These are phyloP conservation scores for Ophiosphaerella herpotricha DNA, from an alignment of 2,329 filamentous ascomycete genomes.

Conservation along the genomic window DNA sequence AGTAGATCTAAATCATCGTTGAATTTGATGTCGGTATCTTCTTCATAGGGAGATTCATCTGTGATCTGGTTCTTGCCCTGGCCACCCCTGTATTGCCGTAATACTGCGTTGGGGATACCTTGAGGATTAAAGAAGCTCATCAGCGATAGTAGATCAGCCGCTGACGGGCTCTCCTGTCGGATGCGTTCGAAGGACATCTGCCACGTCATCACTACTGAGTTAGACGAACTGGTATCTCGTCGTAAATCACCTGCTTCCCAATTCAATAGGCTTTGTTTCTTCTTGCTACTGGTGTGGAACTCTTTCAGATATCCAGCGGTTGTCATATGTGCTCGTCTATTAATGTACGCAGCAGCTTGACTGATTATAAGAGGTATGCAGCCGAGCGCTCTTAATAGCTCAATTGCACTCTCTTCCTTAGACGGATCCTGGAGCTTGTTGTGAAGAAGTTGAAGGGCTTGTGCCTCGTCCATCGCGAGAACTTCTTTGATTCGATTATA, in stretches of 20 bases:
- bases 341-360: constrained; percentile 43
- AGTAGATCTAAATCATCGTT: constrained; percentile 19
- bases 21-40: constrained; percentile 4
- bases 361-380: constrained; percentile 39
- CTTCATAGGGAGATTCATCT: neutral
- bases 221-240: constrained; percentile 39
- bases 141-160: constrained; percentile 52
- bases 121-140: constrained; percentile 56
- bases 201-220: constrained; percentile 47
- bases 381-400: constrained; percentile 9
- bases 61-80: neutral
- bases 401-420: constrained; percentile 5
- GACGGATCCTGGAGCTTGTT: constrained; percentile 19
- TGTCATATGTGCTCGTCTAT: constrained; percentile 11
- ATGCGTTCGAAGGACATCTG: constrained; percentile 43
- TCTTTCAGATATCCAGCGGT: constrained; percentile 45
- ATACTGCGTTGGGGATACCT: constrained; percentile 42
- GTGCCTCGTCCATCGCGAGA: constrained; percentile 18
- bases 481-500: constrained; percentile 19
- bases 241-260: constrained; percentile 36
- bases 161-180: constrained; percentile 30
- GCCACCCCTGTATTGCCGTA: constrained; percentile 14
- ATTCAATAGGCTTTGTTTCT: constrained; percentile 24
- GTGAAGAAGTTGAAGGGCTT: constrained; percentile 22
- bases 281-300: constrained; percentile 42